Conservation (phyloP, 306 rosid genomes). For the Rosa multiflora region DNA sequence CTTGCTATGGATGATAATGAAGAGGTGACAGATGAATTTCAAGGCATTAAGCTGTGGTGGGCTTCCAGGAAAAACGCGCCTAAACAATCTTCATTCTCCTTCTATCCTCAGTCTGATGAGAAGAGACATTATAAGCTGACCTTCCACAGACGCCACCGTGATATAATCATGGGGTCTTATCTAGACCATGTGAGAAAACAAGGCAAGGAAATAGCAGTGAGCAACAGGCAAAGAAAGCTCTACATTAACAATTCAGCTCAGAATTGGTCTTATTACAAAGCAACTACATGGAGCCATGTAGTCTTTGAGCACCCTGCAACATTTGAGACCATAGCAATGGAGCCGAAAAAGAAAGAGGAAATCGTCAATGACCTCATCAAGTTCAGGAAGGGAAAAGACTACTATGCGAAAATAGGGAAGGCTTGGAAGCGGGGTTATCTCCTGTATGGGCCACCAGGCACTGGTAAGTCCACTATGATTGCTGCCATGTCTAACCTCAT, state of each 20-base stretch:
- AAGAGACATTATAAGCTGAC: conserved; percentile 35
- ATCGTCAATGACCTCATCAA: conserved; percentile 44
- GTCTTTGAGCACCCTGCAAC: conserved; percentile 61
- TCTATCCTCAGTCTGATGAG: conserved; percentile 25
- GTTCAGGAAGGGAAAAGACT: conserved; percentile 48
- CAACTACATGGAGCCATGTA: conserved; percentile 45
- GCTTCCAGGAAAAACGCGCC: not conserved
- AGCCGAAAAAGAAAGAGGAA: conserved; percentile 35
- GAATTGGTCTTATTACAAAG: conserved; percentile 21
- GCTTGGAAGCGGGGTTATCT: conserved; percentile 72
- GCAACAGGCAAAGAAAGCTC: conserved; percentile 44
- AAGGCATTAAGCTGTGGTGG: conserved; percentile 56
- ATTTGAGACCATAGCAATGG: conserved; percentile 53
- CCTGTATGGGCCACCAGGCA: conserved; percentile 67
- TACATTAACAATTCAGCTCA: conserved; percentile 41
- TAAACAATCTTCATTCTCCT: not conserved
- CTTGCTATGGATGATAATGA: conserved; percentile 52
- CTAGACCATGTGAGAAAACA: conserved; percentile 39
- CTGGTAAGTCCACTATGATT: conserved; percentile 64
- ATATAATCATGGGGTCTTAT: conserved; percentile 29
- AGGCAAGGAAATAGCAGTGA: conserved; percentile 22
- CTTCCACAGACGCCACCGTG: conserved; percentile 37
- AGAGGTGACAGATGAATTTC: conserved; percentile 37
- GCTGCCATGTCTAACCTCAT: conserved; percentile 63
- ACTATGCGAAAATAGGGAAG: conserved; percentile 57